A percentile compares a stretch with the other conserved stretches of the same genome.
phyloP scores from a whole-genome alignment of 1,284 basidiomycete species.

The Macrocystidia cucumis region DNA sequence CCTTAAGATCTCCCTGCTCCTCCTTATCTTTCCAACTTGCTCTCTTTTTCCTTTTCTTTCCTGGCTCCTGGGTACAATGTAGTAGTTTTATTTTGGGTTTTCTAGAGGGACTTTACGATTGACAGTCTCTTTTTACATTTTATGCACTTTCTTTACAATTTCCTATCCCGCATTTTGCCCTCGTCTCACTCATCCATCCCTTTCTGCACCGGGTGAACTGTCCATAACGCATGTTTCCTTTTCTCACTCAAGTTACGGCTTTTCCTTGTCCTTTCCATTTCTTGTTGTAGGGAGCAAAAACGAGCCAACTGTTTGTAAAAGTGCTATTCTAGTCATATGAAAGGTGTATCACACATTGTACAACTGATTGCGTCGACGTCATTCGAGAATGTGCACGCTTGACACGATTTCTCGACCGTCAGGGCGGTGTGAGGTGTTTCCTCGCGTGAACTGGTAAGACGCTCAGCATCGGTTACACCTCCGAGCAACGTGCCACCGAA shows the following conservation, averaged over 20 bases:
- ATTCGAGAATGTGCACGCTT: conserved; percentile 36
- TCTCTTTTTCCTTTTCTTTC: conserved; percentile 14
- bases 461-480: conserved; percentile 19
- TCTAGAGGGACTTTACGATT: conserved; percentile 15
- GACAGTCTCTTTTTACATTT: conserved; percentile 6
- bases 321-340: conserved; percentile 21
- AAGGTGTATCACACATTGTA: conserved; percentile 32
- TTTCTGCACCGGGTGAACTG: too few relatives aligned
- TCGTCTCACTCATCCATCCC: too few relatives aligned
- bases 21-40: conserved; percentile 14
- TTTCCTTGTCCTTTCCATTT: conserved; percentile 1
- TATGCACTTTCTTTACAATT: too few relatives aligned
- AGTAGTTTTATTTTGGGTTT: conserved; percentile 16
- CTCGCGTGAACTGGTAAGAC: conserved; percentile 19
- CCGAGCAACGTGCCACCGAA: conserved; percentile 70
- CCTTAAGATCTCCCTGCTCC: conserved; percentile 18
- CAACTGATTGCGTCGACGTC: conserved; percentile 25
- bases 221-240: background rate
- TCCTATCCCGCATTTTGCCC: too few relatives aligned
- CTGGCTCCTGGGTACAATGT: too few relatives aligned
- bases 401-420: conserved; percentile 27
- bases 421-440: conserved; percentile 13
- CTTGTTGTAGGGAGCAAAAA: conserved; percentile 1
- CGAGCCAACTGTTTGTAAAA: conserved; percentile 4
- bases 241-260: background rate